Conservation (phyloP, 1,284 basidiomycete genomes). For the Heterobasidion occidentale region DNA sequence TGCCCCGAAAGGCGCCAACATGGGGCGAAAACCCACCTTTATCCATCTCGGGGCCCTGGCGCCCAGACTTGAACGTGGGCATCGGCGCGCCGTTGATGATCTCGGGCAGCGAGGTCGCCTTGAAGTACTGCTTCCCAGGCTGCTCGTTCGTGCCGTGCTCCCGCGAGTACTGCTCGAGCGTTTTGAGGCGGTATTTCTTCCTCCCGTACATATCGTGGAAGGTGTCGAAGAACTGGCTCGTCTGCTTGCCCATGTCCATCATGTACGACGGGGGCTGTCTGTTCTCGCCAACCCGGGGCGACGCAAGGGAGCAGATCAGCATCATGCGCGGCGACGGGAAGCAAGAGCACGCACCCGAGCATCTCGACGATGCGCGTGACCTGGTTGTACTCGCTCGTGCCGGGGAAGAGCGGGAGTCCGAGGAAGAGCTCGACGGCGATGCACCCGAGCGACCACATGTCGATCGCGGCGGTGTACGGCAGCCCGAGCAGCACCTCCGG, state of each 20-base stretch:
- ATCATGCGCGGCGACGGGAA: background rate
- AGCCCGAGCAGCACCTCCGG: constrained; percentile 96
- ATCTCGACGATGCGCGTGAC: constrained; percentile 95
- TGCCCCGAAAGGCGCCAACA: constrained; percentile 1
- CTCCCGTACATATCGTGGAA: constrained; percentile 78
- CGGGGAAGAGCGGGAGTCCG: constrained; percentile 93
- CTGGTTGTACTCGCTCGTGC: constrained; percentile 99
- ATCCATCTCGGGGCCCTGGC: constrained; percentile 83
- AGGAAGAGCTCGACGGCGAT: constrained; percentile 98
- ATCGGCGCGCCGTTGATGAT: constrained; percentile 95
- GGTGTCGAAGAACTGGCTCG: constrained; percentile 87
- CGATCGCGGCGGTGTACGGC: constrained; percentile 90
- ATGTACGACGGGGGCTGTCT: constrained; percentile 89
- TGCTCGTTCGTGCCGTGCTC: constrained; percentile 96
- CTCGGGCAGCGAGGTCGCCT: constrained; percentile 88
- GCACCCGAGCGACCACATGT: constrained; percentile 94
- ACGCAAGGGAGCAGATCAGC: constrained; percentile 1
- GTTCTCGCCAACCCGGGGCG: background rate
- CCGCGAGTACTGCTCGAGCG: constrained; percentile 89
- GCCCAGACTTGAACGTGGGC: constrained; percentile 64
- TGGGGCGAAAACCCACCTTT: constrained; percentile 58
- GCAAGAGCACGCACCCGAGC: constrained; percentile 70
- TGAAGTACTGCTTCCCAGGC: constrained; percentile 98
- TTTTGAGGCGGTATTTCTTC: constrained; percentile 87
- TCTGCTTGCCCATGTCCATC: constrained; percentile 96